Conservation (phyloP, 2,329 filamentous ascomycete genomes). For the Thelonectria rubi region DNA sequence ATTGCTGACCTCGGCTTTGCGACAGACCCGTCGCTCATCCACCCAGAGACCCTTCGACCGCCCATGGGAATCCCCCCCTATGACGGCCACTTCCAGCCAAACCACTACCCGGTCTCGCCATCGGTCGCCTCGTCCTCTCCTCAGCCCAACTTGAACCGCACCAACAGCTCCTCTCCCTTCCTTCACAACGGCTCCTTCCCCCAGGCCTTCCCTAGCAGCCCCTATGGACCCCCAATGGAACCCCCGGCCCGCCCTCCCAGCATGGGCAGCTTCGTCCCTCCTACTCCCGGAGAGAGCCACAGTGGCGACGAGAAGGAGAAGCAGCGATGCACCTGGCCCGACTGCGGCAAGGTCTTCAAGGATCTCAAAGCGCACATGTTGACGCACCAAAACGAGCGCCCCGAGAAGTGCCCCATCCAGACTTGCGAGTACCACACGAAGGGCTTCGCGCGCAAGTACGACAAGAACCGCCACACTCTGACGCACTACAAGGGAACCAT, state of each 20-base stretch:
- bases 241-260: conserved; percentile 69
- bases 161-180: conserved; percentile 73
- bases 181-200: conserved; percentile 64
- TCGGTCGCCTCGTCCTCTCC: conserved; percentile 65
- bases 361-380: conserved; percentile 94
- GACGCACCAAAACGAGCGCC: conserved; percentile 89
- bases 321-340: conserved; percentile 80
- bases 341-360: conserved; percentile 88
- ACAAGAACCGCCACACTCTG: conserved; percentile 93
- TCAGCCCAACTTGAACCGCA: conserved; percentile 58
- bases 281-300: conserved; percentile 64
- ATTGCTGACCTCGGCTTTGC: conserved; percentile 49
- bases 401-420: conserved; percentile 92
- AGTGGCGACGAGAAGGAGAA: conserved; percentile 75
- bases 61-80: conserved; percentile 58
- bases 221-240: conserved; percentile 59
- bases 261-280: conserved; percentile 74
- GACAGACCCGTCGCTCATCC: conserved; percentile 65
- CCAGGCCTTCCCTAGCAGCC: conserved; percentile 62
- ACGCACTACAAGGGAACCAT: conserved; percentile 98
- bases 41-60: conserved; percentile 61
- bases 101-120: conserved; percentile 68
- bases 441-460: conserved; percentile 93
- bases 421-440: conserved; percentile 93
- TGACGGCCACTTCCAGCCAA: conserved; percentile 58